Base-by-base conservation (phyloP, 495 filamentous ascomycete genomes). In the Penicillium egyptiacum region DNA sequence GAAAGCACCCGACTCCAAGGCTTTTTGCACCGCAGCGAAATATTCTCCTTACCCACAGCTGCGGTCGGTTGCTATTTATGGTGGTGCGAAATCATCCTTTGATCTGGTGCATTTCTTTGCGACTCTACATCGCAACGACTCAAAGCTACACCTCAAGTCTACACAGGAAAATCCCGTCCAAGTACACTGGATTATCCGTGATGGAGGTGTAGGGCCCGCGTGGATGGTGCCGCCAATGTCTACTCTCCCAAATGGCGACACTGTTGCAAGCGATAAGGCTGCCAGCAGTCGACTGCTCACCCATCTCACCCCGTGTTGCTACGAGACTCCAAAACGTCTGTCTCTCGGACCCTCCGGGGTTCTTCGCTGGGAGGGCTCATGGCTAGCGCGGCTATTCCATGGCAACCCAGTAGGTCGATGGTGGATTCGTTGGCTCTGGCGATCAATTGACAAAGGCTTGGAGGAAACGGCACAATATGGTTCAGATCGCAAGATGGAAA, bases 171-270 rank as follows among this genome's bases (percentile, higher is more conserved):
- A 69, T 77, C 51, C 72, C 76, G 47, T 73, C 8, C 43, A 68
- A 19, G 85, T 94, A 0, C 74, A 89, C 52, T 90, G 86, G 89
- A 75, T 93, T 0, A 89, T 95, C 49, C 78, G 89, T 50, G 80
- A 84, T 22, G 82, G 77, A 8, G 88, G 88, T 2, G 46, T 35
- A 20, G 68, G 59, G 1, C 64, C 64, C 31, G 52, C 59, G 4
- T 71, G 59, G 61, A 71, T 65, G 68, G 64, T 51, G 4, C 59
- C 61, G 0, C 66, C 59, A 20, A 69, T 47, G 16, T 66, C 66
- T 2, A 47, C 55, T 12, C 58, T 70, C 8, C 86, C 7, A 52
- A 71, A 17, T 84, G 83, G 79, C 81, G 87, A 78, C 57, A 75
- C 16, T 72, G 80, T 48, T 58, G 79, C 50, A 26, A 71, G 67